Base-by-base conservation (phyloP, 179 eudicot species). In the Silene noctiflora region DNA sequence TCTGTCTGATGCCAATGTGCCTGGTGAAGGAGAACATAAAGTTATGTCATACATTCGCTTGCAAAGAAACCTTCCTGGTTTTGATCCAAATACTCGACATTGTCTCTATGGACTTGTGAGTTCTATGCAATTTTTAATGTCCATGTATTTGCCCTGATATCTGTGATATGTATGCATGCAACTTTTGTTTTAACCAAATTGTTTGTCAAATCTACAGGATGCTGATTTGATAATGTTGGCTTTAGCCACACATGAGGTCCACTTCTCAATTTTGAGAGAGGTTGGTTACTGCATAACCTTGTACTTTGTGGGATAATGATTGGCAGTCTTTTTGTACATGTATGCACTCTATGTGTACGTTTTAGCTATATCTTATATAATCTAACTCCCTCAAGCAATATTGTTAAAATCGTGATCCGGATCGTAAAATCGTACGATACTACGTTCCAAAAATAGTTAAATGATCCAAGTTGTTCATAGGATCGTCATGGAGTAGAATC, bases 21-120 rank as follows among this genome's bases (percentile, higher is more conserved):
- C 99, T 75, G 99, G 99, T 48, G 99, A 95, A 89, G 99, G 99
- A 67, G 99, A 95, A 84, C 99, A 95, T 87, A 95, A 95, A 84
- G 85, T 88, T 67, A 95, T 95, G 97, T 88, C 98, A 33, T 95
- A 91, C 84, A 93, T 95, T 71, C 92, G 98, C 76, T 84, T 87
- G 84, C 99, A 95, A 81, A 91, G 98, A 75, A 91, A 89, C 74
- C 87, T 85, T 69, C 88, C 97, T 78, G 96, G 99, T 66, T 95
- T 93, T 80, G 86, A 93, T 86, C 97, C 98, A 69, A 93, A 95
- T 78, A 95, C 97, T 46, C 86, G 96, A 44, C 98, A 95, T 79
- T 95, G 99, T 80, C 79, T 95, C 64, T 95, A 95, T 84, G 99
- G 99, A 60, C 81, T 93, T 86, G 99, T 95, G 82, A 86, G 99